These are phyloP conservation scores for Podila clonocystis DNA, from an alignment of 192 early-diverging fungal genomes.

Conservation along the genomic window DNA sequence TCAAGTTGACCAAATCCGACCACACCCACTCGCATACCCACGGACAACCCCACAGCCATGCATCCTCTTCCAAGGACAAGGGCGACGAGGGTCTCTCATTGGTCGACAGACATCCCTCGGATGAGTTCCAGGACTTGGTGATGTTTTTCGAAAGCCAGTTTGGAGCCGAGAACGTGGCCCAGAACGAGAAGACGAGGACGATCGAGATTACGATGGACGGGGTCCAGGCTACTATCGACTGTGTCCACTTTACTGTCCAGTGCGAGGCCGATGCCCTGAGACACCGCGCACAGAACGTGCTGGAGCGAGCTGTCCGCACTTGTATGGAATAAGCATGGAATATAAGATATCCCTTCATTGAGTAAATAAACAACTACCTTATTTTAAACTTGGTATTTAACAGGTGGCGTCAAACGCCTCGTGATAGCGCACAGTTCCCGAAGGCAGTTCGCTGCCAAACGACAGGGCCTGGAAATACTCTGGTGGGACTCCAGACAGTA, in stretches of 20 bases:
- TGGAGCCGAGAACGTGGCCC: conserved; percentile 34
- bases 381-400: not conserved
- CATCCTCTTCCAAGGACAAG: not conserved
- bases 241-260: conserved; percentile 19
- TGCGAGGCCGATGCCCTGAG: conserved; percentile 41
- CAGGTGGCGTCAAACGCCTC: conserved; percentile 3
- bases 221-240: conserved; percentile 29
- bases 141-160: conserved; percentile 48
- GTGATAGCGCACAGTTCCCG: conserved; percentile 1
- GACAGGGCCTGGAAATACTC: conserved; percentile 10
- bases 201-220: conserved; percentile 32
- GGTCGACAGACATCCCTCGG: conserved; percentile 19
- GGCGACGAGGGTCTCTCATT: not conserved
- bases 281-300: conserved; percentile 40
- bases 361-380: no score
- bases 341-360: not conserved
- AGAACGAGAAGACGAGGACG: conserved; percentile 21
- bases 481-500: conserved; percentile 3
- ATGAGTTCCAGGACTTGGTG: conserved; percentile 44
- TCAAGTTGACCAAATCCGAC: conserved; percentile 66
- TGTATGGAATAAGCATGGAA: conserved; percentile 40
- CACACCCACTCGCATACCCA: conserved; percentile 40
- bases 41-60: conserved; percentile 22
- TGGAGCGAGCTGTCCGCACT: conserved; percentile 44
- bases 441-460: conserved; percentile 3